A percentile compares a stretch with the other conserved stretches of the same genome.
These are phyloP conservation scores for Chalciporus piperatus DNA, from an alignment of 768 basidiomycete species.

Conservation along the genomic window DNA sequence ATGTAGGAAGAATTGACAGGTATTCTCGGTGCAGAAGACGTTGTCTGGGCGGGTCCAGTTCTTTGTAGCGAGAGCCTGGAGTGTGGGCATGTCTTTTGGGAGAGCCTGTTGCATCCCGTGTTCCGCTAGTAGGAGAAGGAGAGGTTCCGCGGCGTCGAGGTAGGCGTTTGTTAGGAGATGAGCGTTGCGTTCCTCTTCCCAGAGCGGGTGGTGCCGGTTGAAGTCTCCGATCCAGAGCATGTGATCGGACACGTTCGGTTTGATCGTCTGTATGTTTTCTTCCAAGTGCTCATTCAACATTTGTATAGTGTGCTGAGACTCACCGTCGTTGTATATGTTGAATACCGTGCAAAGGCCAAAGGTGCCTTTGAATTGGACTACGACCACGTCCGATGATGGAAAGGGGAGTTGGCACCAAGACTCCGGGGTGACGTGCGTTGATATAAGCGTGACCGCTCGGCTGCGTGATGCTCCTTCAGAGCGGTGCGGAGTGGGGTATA, in stretches of 20 bases:
- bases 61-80: slow-evolving; percentile 12
- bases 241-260: slow-evolving; percentile 6
- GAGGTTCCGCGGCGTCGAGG: slow-evolving; percentile 1
- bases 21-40: slow-evolving; percentile 21
- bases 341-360: too few species aligned
- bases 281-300: not conserved
- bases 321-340: too few species aligned
- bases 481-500: too few species aligned
- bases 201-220: slow-evolving; percentile 34
- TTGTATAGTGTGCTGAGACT: not conserved
- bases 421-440: too few species aligned
- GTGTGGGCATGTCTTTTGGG: slow-evolving; percentile 26
- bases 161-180: slow-evolving; percentile 21
- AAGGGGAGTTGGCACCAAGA: slow-evolving; percentile 9
- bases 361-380: slow-evolving; percentile 10
- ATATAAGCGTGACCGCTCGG: too few species aligned
- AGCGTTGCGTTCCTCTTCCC: slow-evolving; percentile 22
- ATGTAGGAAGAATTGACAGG: too few species aligned
- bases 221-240: slow-evolving; percentile 26
- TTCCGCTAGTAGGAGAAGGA: slow-evolving; percentile 16
- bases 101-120: slow-evolving; percentile 30
- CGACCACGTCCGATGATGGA: slow-evolving; percentile 18
- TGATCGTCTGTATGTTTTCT: not conserved
- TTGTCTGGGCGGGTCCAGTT: slow-evolving; percentile 37
- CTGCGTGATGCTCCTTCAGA: too few species aligned